Percentiles rank a stretch among this genome's conserved stretches.
These are phyloP conservation scores for Cryphonectria carpinicola DNA, from an alignment of 2,329 filamentous ascomycete species.

Conservation along the genomic window DNA sequence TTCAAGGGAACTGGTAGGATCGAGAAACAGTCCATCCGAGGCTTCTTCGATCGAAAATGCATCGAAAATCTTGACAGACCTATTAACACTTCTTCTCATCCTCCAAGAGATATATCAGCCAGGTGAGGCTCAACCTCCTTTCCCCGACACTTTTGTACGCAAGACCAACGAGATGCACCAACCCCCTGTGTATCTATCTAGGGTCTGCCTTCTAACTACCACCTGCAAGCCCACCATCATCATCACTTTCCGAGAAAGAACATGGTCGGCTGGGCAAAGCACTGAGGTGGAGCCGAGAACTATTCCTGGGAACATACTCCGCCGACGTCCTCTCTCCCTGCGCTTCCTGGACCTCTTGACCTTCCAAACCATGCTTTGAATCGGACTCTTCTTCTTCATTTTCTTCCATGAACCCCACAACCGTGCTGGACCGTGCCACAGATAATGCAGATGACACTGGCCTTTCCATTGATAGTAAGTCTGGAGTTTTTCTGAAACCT, in stretches of 20 bases:
- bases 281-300: constrained; percentile 7
- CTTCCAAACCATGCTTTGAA: not conserved
- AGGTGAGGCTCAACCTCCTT: not conserved
- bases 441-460: not conserved
- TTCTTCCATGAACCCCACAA: not conserved
- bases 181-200: not conserved
- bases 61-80: too few species aligned
- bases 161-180: not conserved
- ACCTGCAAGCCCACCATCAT: too few species aligned
- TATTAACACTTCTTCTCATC: too few species aligned
- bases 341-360: not conserved
- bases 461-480: not conserved
- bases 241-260: not conserved
- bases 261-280: not conserved
- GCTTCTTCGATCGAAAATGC: too few species aligned
- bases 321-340: not conserved
- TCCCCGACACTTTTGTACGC: not conserved
- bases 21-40: too few species aligned
- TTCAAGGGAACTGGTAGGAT: too few species aligned
- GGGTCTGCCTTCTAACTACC: not conserved
- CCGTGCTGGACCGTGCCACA: not conserved
- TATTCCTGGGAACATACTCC: not conserved
- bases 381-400: not conserved
- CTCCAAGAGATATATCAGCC: too few species aligned
- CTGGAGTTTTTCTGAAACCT: not conserved